These are phyloP conservation scores for Pulveroboletus sp. DNA, from an alignment of 768 basidiomycete genomes.

Conservation along the genomic window DNA sequence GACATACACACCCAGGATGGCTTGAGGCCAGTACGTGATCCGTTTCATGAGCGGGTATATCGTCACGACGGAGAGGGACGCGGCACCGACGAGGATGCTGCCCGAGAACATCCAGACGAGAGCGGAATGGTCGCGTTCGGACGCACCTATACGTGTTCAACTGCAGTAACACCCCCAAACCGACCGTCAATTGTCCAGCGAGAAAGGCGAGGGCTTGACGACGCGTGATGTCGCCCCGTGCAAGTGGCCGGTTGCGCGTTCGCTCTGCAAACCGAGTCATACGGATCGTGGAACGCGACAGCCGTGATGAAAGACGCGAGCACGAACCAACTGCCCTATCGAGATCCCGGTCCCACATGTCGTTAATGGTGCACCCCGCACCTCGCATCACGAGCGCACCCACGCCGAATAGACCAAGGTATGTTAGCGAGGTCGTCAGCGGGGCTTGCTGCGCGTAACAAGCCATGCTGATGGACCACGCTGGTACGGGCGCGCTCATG, in stretches of 20 bases:
- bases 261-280: constrained; percentile 63
- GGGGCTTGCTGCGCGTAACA: constrained; percentile 75
- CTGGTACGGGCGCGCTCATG: constrained; percentile 37
- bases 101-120: not conserved
- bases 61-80: constrained; percentile 82
- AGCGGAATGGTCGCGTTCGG: not conserved
- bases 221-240: constrained; percentile 72
- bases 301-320: no score
- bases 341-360: constrained; percentile 94
- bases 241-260: constrained; percentile 85
- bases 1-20: constrained; percentile 69
- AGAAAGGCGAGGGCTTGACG: constrained; percentile 79
- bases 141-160: constrained; percentile 90
- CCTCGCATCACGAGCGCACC: constrained; percentile 96
- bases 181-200: constrained; percentile 73
- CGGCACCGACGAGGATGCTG: constrained; percentile 79
- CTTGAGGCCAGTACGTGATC: constrained; percentile 94
- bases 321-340: constrained; percentile 86
- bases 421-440: constrained; percentile 63
- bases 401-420: constrained; percentile 77
- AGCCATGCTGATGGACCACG: constrained; percentile 98
- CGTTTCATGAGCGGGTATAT: constrained; percentile 98
- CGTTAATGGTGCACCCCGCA: constrained; percentile 98
- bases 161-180: constrained; percentile 82
- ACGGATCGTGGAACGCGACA: no score